Evolutionary conservation across 148 eudicot genomes (phyloP).

Genomic region (Tetragonia tetragonoides): DNA sequence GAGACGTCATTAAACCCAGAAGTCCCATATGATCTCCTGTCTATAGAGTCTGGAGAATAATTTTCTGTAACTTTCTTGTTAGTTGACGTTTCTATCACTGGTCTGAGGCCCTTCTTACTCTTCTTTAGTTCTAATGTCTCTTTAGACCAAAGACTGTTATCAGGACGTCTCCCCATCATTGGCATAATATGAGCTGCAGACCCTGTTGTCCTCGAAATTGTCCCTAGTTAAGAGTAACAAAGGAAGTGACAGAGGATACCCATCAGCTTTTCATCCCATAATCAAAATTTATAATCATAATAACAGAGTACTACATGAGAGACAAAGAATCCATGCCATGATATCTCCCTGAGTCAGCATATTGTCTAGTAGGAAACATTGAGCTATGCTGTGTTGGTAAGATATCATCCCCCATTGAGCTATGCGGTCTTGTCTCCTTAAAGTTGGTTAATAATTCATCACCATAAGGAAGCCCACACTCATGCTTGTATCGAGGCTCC

Average conservation of each 20-base stretch:
- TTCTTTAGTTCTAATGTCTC: neutral
- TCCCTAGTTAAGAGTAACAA: conserved; percentile 22
- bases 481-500: conserved; percentile 24
- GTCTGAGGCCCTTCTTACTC: conserved; percentile 14
- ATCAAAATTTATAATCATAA: neutral
- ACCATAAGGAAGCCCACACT: conserved; percentile 17
- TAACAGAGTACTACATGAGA: neutral
- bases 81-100: conserved; percentile 21
- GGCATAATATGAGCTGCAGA: conserved; percentile 14
- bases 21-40: conserved; percentile 16
- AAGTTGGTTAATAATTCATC: conserved; percentile 25
- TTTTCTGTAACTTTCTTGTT: conserved; percentile 6
- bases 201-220: neutral
- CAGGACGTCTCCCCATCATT: neutral
- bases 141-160: conserved; percentile 17
- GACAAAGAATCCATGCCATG: conserved; percentile 23
- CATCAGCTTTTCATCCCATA: neutral
- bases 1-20: conserved; percentile 2
- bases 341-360: conserved; percentile 17
- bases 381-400: conserved; percentile 1
- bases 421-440: conserved; percentile 18
- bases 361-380: conserved; percentile 23
- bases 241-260: conserved; percentile 2
- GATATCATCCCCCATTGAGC: too few species aligned
- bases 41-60: conserved; percentile 15